Conservation (phyloP, 345 rosid genomes). For the Viola odorata region DNA sequence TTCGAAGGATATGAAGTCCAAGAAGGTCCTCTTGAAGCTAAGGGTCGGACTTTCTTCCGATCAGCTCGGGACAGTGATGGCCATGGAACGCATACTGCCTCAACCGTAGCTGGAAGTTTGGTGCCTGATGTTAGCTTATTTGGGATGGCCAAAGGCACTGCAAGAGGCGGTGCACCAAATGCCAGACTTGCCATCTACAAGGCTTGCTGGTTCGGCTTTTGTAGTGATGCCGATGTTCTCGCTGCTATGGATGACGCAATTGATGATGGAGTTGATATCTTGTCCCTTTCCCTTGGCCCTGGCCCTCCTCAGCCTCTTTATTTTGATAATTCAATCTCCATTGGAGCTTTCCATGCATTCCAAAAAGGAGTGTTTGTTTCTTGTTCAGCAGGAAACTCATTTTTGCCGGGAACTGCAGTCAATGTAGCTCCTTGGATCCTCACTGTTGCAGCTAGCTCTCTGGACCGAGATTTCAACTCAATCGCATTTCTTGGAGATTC, state of each 20-base stretch:
- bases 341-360: constrained; percentile 11
- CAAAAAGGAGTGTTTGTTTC: constrained; percentile 4
- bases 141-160: constrained; percentile 7
- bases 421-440: constrained; percentile 12
- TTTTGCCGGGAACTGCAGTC: neutral
- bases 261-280: constrained; percentile 10
- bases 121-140: constrained; percentile 1
- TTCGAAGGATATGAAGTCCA: neutral
- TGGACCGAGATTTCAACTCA: constrained; percentile 11
- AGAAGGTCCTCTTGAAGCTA: neutral
- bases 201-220: constrained; percentile 2
- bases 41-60: neutral
- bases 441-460: constrained; percentile 6
- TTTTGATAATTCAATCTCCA: neutral
- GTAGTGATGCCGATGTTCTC: constrained; percentile 6
- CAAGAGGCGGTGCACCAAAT: constrained; percentile 11
- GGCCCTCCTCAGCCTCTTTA: neutral
- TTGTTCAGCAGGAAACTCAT: constrained; percentile 3
- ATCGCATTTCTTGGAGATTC: constrained; percentile 27
- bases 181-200: constrained; percentile 14
- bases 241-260: constrained; percentile 14
- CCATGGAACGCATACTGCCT: constrained; percentile 14
- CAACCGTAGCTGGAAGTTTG: constrained; percentile 6
- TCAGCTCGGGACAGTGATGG: constrained; percentile 8
- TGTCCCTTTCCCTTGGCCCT: constrained; percentile 7